A percentile compares a stretch with the other conserved stretches of the same genome.
phyloP scores from a whole-genome alignment of 2,329 filamentous ascomycete genomes.

The Penicillium sp. region DNA sequence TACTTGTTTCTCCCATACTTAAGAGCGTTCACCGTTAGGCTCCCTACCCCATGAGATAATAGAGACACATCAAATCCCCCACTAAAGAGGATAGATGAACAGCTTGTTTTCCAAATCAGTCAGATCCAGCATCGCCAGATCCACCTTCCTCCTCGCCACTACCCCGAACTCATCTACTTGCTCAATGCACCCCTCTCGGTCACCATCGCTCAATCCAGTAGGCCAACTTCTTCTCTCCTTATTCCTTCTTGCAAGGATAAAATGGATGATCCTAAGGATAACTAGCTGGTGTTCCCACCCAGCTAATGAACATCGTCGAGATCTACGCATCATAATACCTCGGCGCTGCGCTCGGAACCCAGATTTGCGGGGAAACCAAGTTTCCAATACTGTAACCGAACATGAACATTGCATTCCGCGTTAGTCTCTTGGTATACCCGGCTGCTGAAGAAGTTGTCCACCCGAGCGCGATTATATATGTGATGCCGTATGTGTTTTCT shows the following conservation, averaged over 20 bases:
- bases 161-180: background rate
- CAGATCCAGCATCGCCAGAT: background rate
- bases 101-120: background rate
- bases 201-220: background rate
- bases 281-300: background rate
- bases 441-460: background rate
- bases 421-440: background rate
- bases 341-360: background rate
- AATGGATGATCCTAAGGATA: background rate
- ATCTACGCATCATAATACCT: background rate
- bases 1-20: too few relatives aligned
- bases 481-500: background rate
- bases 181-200: background rate
- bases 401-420: background rate
- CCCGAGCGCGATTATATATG: background rate
- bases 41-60: background rate
- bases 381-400: background rate
- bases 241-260: background rate
- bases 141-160: background rate
- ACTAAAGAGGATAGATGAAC: background rate
- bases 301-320: background rate
- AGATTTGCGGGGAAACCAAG: background rate
- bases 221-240: background rate
- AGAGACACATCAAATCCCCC: background rate
- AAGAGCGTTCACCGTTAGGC: too few relatives aligned